A percentile compares a stretch with the other conserved stretches of the same genome.
These are phyloP conservation scores for Taphrina pruni DNA, from an alignment of 1,139 yeast species.

Conservation along the genomic window DNA sequence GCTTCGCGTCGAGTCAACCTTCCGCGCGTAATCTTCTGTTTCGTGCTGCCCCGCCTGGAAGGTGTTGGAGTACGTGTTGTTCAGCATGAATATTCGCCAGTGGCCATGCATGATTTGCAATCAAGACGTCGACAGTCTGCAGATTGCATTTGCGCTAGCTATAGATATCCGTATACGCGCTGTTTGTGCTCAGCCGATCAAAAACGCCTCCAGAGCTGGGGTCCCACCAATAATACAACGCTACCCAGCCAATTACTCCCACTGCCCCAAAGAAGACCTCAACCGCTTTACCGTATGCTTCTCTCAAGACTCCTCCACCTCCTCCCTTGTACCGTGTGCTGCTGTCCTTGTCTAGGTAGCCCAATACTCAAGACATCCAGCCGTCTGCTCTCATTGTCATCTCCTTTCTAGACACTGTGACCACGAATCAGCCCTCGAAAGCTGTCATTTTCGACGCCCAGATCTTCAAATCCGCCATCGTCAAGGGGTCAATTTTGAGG, in stretches of 20 bases:
- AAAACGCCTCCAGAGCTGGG: slow-evolving; percentile 10
- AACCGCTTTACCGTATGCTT: background rate
- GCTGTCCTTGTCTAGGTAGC: background rate
- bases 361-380: too few species aligned
- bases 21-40: too few species aligned
- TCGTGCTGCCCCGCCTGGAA: too few species aligned
- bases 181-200: slow-evolving; percentile 1
- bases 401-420: too few species aligned
- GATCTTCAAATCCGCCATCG: slow-evolving; percentile 15
- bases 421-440: background rate
- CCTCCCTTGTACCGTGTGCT: slow-evolving; percentile 11
- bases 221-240: background rate
- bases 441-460: slow-evolving; percentile 15
- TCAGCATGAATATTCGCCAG: too few species aligned
- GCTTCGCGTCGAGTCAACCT: too few species aligned
- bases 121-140: too few species aligned
- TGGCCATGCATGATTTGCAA: too few species aligned
- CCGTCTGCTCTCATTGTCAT: too few species aligned
- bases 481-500: slow-evolving; percentile 2
- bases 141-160: too few species aligned
- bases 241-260: slow-evolving; percentile 16
- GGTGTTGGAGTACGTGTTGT: too few species aligned
- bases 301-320: slow-evolving; percentile 16
- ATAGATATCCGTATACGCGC: background rate
- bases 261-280: slow-evolving; percentile 21